phyloP scores from a whole-genome alignment of 768 basidiomycete genomes.

The Pisolithus orientalis region DNA sequence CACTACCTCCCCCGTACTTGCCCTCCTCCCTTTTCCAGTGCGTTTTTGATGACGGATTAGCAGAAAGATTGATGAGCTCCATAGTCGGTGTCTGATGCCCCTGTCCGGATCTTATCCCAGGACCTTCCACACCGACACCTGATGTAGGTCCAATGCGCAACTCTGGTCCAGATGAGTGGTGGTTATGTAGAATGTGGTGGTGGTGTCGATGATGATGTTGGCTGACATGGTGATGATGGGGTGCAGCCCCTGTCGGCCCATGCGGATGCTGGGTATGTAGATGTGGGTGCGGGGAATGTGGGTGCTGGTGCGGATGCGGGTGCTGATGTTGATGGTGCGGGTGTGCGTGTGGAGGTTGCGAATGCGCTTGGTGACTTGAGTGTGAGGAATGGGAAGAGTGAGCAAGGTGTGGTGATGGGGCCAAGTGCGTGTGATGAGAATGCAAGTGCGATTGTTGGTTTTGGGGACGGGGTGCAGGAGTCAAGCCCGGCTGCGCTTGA shows the following conservation, averaged over 20 bases:
- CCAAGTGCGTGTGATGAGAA: slow-evolving; percentile 25
- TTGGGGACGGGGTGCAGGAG: slow-evolving; percentile 28
- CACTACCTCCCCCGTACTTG: slow-evolving; percentile 18
- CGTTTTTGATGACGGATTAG: slow-evolving; percentile 24
- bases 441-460: slow-evolving; percentile 28
- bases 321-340: slow-evolving; percentile 31
- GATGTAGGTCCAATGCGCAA: slow-evolving; percentile 18
- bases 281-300: slow-evolving; percentile 25
- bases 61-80: slow-evolving; percentile 46
- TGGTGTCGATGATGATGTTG: slow-evolving; percentile 42
- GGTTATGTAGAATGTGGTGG: slow-evolving; percentile 43
- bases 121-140: slow-evolving; percentile 19
- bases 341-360: slow-evolving; percentile 19
- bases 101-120: slow-evolving; percentile 27
- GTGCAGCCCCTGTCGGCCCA: slow-evolving; percentile 19
- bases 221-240: slow-evolving; percentile 19
- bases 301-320: slow-evolving; percentile 13
- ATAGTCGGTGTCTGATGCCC: slow-evolving; percentile 35
- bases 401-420: slow-evolving; percentile 6
- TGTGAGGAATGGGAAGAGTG: slow-evolving; percentile 15
- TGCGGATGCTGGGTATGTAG: slow-evolving; percentile 30
- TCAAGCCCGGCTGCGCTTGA: slow-evolving; percentile 17
- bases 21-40: slow-evolving; percentile 36
- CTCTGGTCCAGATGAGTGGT: slow-evolving; percentile 32
- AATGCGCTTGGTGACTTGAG: slow-evolving; percentile 19